Base-by-base conservation (phyloP, 2,329 filamentous ascomycete genomes). In the Furcasterigmium sp. region DNA sequence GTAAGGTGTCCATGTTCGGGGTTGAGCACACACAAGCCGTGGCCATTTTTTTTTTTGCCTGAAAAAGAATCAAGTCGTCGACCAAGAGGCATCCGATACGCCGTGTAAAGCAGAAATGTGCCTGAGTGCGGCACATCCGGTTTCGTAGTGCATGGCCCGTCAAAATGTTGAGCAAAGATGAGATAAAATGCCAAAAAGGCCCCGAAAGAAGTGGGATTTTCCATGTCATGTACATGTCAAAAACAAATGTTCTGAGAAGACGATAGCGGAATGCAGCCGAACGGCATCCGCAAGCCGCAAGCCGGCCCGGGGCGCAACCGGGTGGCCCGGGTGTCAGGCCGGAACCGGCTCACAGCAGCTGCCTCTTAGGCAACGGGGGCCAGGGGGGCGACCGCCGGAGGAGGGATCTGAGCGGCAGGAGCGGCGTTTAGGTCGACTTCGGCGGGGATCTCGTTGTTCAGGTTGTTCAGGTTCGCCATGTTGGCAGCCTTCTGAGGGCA, bases 401-500 rank as follows among this genome's bases (percentile, higher is more conserved):
- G 61, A 25, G 56, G 50, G 17, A 61, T 58, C 47, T 62, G 57
- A 47, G 65, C 62, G 45, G 67, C 65, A 48, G 65, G 63, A 44
- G 65, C 64, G 53, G 60, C 64, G 52, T 57, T 57, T 46, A 73
- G 49, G 43, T 73, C 69, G 40, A 70, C 66, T 47, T 74, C 69
- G 39, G 56, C 51, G 46, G 57, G 60, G 43, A 75, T 67, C 51
- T 80, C 76, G 54, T 69, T 72, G 55, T 67, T 70, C 23, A 26
- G 23, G 23, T 26, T n/a, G n/a, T n/a, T n/a, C n/a, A n/a, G n/a
- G n/a, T n/a, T n/a, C 14, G 29, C 14, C 14, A 32, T 32, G 29
- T 32, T 35, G 54, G 67, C 63, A 47, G 61, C 67, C 80, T 85
- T 83, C 80, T 90, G 67, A 46, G 90, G 86, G 75, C 93, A 96